Conservation (phyloP, 2,329 filamentous ascomycete species). For the Alternaria infectoria region DNA sequence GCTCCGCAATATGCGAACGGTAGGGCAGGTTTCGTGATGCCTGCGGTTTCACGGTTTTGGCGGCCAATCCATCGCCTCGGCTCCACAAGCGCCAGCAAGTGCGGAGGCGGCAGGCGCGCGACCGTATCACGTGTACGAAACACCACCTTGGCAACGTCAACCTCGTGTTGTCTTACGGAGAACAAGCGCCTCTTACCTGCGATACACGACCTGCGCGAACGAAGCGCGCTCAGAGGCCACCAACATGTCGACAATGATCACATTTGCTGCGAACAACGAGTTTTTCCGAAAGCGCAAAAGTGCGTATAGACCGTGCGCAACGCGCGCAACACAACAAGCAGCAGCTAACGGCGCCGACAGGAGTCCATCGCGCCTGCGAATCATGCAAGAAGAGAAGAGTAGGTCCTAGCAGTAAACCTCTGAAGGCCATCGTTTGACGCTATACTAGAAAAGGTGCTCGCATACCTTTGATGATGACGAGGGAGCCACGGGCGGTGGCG, state of each 20-base stretch:
- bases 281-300: slow-evolving; percentile 54
- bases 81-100: slow-evolving; percentile 20
- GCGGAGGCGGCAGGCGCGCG: slow-evolving; percentile 28
- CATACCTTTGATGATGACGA: slow-evolving; percentile 50
- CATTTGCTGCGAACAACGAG: slow-evolving; percentile 54
- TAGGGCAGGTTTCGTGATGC: neutral
- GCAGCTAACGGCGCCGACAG: slow-evolving; percentile 35
- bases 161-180: slow-evolving; percentile 28
- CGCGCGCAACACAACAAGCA: slow-evolving; percentile 20
- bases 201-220: slow-evolving; percentile 10
- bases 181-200: slow-evolving; percentile 18
- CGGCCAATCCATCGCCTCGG: slow-evolving; percentile 1
- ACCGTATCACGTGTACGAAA: slow-evolving; percentile 28
- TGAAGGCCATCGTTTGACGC: slow-evolving; percentile 24
- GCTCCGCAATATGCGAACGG: neutral
- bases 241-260: slow-evolving; percentile 52
- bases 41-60: slow-evolving; percentile 13
- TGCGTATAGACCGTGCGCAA: slow-evolving; percentile 29
- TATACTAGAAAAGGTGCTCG: slow-evolving; percentile 50
- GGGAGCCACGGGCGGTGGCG: slow-evolving; percentile 27
- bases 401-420: slow-evolving; percentile 18
- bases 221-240: slow-evolving; percentile 9
- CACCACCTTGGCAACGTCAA: slow-evolving; percentile 17
- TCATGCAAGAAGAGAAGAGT: slow-evolving; percentile 54
- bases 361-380: slow-evolving; percentile 53